Evolutionary conservation across 2,329 filamentous ascomycete genomes (phyloP).

Genomic region (Aspergillus sp.): DNA sequence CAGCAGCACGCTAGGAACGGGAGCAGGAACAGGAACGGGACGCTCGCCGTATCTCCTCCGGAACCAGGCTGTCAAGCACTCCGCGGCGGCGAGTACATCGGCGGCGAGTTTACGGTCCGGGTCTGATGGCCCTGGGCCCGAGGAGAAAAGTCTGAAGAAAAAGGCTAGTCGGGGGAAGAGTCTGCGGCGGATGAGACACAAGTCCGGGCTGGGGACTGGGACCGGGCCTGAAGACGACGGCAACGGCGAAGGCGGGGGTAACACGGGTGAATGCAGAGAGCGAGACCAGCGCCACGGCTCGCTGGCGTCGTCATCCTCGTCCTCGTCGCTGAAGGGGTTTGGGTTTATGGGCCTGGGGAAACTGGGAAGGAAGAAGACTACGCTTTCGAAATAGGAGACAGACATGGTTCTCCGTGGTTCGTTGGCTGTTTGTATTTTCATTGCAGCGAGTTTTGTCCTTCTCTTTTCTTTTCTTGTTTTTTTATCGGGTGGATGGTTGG

Average conservation of each 20-base stretch:
- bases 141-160: constrained; percentile 2
- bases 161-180: not conserved
- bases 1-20: too few species aligned
- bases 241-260: not conserved
- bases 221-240: not conserved
- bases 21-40: too few species aligned
- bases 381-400: not conserved
- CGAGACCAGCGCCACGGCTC: too few species aligned
- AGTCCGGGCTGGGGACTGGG: not conserved
- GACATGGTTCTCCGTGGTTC: too few species aligned
- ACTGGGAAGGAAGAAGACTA: not conserved
- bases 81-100: constrained; percentile 16
- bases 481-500: too few species aligned
- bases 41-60: constrained; percentile 16
- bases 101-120: constrained; percentile 23
- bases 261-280: too few species aligned
- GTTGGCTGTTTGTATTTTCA: too few species aligned
- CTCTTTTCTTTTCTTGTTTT: too few species aligned
- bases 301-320: too few species aligned
- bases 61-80: constrained; percentile 19
- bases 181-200: too few species aligned
- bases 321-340: not conserved
- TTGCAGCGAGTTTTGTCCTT: too few species aligned
- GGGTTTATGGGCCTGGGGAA: not conserved
- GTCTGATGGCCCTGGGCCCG: constrained; percentile 9